phyloP scores from a whole-genome alignment of 2,329 filamentous ascomycete species.

The Colletotrichum tanaceti region DNA sequence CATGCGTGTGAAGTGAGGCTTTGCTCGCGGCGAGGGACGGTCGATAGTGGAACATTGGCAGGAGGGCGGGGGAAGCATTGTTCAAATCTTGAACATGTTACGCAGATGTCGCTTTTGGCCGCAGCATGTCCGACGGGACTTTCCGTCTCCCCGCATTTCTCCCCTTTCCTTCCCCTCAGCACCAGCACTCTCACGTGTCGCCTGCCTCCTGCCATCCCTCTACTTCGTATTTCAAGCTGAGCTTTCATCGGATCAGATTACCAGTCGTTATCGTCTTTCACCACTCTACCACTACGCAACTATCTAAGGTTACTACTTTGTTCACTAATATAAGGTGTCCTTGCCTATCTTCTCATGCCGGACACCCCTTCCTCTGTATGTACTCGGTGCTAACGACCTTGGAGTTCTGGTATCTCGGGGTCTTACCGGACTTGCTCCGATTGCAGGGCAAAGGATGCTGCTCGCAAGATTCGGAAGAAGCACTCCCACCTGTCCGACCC shows the following conservation, averaged over 20 bases:
- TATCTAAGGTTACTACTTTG: not conserved
- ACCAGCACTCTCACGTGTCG: no score
- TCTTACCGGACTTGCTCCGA: slow-evolving; percentile 5
- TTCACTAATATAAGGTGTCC: no score
- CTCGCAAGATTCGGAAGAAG: not conserved
- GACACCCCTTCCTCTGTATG: not conserved
- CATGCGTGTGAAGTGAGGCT: no score
- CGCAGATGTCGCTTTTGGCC: slow-evolving; percentile 2
- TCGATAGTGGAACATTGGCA: no score
- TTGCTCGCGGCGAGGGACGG: no score
- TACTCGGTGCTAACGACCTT: not conserved
- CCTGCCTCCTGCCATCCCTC: no score
- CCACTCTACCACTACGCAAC: no score
- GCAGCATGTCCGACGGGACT: not conserved
- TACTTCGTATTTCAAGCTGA: no score
- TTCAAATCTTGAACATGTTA: slow-evolving; percentile 4
- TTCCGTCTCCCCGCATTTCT: not conserved
- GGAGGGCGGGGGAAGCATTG: no score
- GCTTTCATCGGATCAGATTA: no score
- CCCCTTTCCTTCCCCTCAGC: not conserved
- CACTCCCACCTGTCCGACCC: no score
- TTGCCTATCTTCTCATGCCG: not conserved
- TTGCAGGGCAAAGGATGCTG: not conserved
- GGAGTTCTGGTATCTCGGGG: slow-evolving; percentile 1
- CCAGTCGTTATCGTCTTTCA: no score